phyloP scores from a whole-genome alignment of 768 basidiomycete species.

The Tylopilus felleus region DNA sequence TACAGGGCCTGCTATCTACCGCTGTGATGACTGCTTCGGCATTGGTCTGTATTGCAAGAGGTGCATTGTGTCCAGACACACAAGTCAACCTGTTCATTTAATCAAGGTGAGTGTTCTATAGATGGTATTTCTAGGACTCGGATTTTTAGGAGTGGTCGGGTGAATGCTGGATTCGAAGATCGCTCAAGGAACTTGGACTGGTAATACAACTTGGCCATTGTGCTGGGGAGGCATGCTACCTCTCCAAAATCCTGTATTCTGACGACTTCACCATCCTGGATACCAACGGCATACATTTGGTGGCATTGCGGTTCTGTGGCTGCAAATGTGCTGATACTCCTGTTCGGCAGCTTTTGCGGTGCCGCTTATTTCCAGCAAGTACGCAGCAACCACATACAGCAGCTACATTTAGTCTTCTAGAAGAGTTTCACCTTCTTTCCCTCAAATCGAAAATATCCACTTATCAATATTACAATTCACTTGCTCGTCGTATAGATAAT shows the following conservation, averaged over 20 bases:
- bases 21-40: neutral
- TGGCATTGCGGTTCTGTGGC: neutral
- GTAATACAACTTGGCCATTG: neutral
- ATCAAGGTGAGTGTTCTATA: neutral
- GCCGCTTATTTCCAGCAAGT: neutral
- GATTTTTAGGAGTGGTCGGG: neutral
- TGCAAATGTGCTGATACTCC: neutral
- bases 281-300: neutral
- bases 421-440: neutral
- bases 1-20: neutral
- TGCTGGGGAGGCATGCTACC: neutral
- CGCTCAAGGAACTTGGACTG: neutral
- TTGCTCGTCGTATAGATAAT: neutral
- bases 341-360: neutral
- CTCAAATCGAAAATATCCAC: neutral
- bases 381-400: neutral
- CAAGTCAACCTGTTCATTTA: neutral
- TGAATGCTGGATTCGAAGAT: neutral
- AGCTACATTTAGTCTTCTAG: neutral
- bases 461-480: neutral
- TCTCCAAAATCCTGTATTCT: neutral
- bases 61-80: neutral
- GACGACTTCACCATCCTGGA: neutral
- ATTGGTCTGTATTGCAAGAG: neutral
- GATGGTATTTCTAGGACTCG: too few relatives aligned